Percentiles rank a stretch among this genome's conserved stretches.
phyloP scores from a whole-genome alignment of 768 basidiomycete genomes.

The Mrakia hoshinonis region DNA sequence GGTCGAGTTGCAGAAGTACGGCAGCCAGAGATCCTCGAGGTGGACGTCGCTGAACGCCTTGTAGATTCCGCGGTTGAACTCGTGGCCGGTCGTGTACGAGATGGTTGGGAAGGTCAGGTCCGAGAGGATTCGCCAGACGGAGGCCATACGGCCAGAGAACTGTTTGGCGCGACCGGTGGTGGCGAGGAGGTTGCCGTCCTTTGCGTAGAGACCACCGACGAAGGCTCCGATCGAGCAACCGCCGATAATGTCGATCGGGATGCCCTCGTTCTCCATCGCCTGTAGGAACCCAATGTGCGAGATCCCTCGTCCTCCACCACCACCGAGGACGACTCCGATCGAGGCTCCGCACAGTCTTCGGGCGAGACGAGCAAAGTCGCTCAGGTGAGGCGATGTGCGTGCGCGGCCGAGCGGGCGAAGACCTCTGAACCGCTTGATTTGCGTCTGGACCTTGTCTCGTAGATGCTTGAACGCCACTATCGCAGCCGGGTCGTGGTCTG shows the following conservation, averaged over 20 bases:
- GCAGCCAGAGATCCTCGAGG: conserved; percentile 81
- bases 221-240: conserved; percentile 42
- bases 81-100: conserved; percentile 72
- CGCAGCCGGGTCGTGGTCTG: conserved; percentile 71
- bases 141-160: conserved; percentile 79
- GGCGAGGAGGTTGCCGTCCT: conserved; percentile 58
- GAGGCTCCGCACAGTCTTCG: conserved; percentile 83
- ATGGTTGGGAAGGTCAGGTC: conserved; percentile 90
- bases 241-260: conserved; percentile 89
- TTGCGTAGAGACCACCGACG: conserved; percentile 78
- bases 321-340: conserved; percentile 88
- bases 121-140: conserved; percentile 82
- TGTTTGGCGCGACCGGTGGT: conserved; percentile 78
- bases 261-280: conserved; percentile 79
- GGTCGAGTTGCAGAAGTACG: conserved; percentile 95
- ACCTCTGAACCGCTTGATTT: conserved; percentile 78
- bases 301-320: conserved; percentile 91
- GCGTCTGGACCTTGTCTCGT: conserved; percentile 82
- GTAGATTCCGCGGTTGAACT: conserved; percentile 85
- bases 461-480: conserved; percentile 81
- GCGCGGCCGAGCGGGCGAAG: conserved; percentile 53
- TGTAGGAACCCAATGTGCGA: conserved; percentile 75
- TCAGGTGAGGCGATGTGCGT: conserved; percentile 69
- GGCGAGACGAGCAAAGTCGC: conserved; percentile 87
- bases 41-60: conserved; percentile 93